Conservation (phyloP, 768 basidiomycete species). For the Amanita brunnescens region DNA sequence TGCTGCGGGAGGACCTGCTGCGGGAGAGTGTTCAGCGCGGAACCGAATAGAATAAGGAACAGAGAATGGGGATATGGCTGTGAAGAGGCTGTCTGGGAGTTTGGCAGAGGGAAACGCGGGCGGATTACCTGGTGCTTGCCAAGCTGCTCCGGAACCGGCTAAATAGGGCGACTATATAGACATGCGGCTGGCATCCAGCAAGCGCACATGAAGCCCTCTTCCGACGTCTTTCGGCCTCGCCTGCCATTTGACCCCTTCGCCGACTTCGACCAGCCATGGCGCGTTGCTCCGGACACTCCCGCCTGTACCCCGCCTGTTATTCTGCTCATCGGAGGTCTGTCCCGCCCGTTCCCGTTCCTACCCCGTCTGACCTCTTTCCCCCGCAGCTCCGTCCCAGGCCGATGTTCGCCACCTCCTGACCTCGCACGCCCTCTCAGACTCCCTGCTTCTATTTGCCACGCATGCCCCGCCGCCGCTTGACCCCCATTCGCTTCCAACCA, state of each 20-base stretch:
- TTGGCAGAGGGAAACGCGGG: too few species aligned
- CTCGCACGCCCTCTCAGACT: slow-evolving; percentile 23
- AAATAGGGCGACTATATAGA: background rate
- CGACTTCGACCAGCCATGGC: slow-evolving; percentile 17
- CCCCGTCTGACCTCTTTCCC: background rate
- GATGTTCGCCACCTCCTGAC: slow-evolving; percentile 29
- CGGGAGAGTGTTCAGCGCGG: background rate
- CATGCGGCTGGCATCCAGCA: background rate
- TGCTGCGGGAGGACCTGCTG: background rate
- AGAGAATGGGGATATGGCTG: background rate
- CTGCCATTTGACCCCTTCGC: slow-evolving; percentile 30
- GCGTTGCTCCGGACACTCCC: slow-evolving; percentile 12
- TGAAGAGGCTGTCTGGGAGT: background rate
- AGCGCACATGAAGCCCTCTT: slow-evolving; percentile 1
- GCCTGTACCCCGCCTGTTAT: slow-evolving; percentile 18
- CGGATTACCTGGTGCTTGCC: too few species aligned
- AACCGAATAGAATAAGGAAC: background rate
- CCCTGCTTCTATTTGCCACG: slow-evolving; percentile 33
- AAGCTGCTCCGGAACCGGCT: too few species aligned
- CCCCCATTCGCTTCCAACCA: slow-evolving; percentile 13
- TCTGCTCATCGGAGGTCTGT: slow-evolving; percentile 30
- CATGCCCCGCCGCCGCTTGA: slow-evolving; percentile 26
- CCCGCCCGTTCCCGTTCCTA: background rate
- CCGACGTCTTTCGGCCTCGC: slow-evolving; percentile 27
- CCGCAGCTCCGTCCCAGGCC: slow-evolving; percentile 22